These are phyloP conservation scores for Penicillium griseofulvum DNA, from an alignment of 2,329 filamentous ascomycete species.

Conservation along the genomic window DNA sequence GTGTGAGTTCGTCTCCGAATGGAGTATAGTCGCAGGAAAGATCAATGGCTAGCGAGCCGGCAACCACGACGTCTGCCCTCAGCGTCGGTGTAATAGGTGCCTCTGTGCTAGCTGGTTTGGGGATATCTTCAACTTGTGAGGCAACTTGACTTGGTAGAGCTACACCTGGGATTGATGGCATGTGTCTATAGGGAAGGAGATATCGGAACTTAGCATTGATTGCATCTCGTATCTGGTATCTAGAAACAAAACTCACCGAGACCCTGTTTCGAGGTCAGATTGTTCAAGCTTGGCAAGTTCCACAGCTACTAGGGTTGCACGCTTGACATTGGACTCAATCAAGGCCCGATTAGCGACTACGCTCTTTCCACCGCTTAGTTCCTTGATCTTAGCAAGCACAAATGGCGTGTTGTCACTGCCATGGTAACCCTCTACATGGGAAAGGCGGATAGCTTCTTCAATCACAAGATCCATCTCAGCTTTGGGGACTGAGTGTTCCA, in stretches of 20 bases:
- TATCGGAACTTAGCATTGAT: conserved; percentile 36
- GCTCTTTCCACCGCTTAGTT: conserved; percentile 70
- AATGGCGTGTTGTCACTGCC: conserved; percentile 83
- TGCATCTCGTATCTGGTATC: conserved; percentile 22
- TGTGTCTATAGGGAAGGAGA: conserved; percentile 34
- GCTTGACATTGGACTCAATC: conserved; percentile 64
- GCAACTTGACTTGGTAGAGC: conserved; percentile 22
- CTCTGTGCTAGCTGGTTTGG: conserved; percentile 4
- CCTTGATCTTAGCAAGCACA: conserved; percentile 73
- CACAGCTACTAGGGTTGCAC: conserved; percentile 64
- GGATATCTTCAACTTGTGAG: neutral
- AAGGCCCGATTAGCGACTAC: conserved; percentile 71
- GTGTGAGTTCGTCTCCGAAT: conserved; percentile 34
- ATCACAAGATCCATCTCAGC: conserved; percentile 69
- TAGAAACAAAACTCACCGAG: conserved; percentile 41
- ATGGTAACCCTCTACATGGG: conserved; percentile 61
- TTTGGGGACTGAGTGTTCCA: conserved; percentile 66
- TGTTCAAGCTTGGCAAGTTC: conserved; percentile 58
- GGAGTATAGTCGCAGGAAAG: conserved; percentile 75
- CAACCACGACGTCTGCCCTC: conserved; percentile 71
- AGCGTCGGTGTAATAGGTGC: conserved; percentile 3
- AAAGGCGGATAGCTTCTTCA: conserved; percentile 64
- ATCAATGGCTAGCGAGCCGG: conserved; percentile 87
- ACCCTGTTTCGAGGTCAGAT: conserved; percentile 22
- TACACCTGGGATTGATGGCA: conserved; percentile 32